Evolutionary conservation across 495 filamentous ascomycete species (phyloP).

Genomic region (Friedmanniomyces endolithicus): DNA sequence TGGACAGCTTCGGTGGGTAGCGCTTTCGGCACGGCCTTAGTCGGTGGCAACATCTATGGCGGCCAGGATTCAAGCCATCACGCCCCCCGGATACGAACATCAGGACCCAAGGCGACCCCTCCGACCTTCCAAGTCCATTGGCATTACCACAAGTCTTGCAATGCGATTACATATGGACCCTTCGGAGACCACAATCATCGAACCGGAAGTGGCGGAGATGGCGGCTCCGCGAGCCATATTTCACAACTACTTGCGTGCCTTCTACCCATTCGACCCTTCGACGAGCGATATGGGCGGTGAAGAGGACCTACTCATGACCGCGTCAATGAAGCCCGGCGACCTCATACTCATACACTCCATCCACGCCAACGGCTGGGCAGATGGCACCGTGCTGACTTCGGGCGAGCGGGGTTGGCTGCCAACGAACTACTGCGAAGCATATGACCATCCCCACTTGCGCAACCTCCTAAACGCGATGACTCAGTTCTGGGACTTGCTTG

Average conservation of each 20-base stretch:
- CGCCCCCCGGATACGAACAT: too few species aligned
- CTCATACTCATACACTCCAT: constrained; percentile 92
- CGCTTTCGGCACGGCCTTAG: too few species aligned
- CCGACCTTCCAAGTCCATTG: not conserved
- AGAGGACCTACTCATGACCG: constrained; percentile 47
- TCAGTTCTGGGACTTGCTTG: constrained; percentile 85
- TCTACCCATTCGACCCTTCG: constrained; percentile 81
- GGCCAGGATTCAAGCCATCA: too few species aligned
- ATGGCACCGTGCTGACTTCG: constrained; percentile 82
- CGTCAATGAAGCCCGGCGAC: constrained; percentile 80
- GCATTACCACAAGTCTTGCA: not conserved
- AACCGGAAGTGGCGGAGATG: not conserved
- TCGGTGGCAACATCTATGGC: too few species aligned
- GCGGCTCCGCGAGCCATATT: constrained; percentile 40
- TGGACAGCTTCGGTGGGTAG: too few species aligned
- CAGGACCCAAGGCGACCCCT: too few species aligned
- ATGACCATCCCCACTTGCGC: constrained; percentile 74
- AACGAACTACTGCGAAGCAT: constrained; percentile 95
- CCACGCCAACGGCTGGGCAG: constrained; percentile 97
- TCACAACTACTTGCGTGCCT: constrained; percentile 92
- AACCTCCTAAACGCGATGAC: constrained; percentile 75
- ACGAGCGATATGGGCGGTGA: constrained; percentile 58
- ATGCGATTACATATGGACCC: constrained; percentile 11
- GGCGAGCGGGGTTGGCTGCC: constrained; percentile 92
- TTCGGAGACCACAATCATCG: constrained; percentile 20